Evolutionary conservation across 2,329 filamentous ascomycete species (phyloP), one percentile per base, ranked within the genome.

Genomic region (Alternaria burnsii): DNA sequence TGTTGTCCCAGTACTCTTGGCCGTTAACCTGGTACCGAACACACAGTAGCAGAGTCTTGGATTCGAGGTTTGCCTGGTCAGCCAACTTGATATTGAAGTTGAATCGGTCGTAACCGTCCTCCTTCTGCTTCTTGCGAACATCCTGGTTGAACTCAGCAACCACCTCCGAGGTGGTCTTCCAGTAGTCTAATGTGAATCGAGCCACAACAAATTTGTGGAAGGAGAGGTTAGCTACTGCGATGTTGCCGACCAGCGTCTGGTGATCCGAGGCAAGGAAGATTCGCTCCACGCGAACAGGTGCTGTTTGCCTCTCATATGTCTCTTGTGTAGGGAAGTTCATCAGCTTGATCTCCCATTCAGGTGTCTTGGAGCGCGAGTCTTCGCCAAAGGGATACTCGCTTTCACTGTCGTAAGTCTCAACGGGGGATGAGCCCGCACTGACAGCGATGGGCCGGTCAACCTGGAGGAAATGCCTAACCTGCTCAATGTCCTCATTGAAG

Each of bases 151-250:
- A 99, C 71, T 97, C 93, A n/a, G 92, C 94, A 38, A 86, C 85
- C 2, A 98, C 91, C 76, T 99, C 95, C 0, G 95, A 99, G 0
- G 94, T 96, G 0, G 95, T 99, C 85, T 97, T 97, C 95, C 95
- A 99, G 81, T 97, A 95, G 78, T 99, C 95, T 47, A 97, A 86
- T 0, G 95, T 99, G 79, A 99, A 99, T 52, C 95, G 89, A 77
- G 93, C 94, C n/a, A 91, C 88, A 55, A 99, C 92, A 6, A 85
- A 79, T 81, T 99, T 99, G 55, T 94, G 87, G 81, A 97, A 99
- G 0, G 93, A 88, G 43, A 98, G 80, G 79, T 99, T 99, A 75
- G 90, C 89, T 22, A 97, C 94, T 8, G 89, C 91, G 53, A 97
- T 86, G 18, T 89, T 91, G 12, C 95, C 95, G 52, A 97, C 85